phyloP scores from a whole-genome alignment of 192 early-diverging fungal genomes.

The Coemansia sp. region DNA sequence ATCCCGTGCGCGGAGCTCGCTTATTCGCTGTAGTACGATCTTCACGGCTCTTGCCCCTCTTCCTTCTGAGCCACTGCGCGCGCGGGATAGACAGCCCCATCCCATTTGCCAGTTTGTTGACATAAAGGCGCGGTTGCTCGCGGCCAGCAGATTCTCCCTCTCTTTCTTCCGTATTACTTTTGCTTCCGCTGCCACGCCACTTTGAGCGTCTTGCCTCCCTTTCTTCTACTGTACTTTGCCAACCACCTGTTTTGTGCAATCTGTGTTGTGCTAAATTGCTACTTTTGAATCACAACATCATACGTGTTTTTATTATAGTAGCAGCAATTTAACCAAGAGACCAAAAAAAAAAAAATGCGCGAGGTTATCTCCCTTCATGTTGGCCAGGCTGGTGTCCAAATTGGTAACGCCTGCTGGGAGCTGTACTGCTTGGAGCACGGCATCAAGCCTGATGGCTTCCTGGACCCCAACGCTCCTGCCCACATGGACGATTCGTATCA shows the following conservation, averaged over 20 bases:
- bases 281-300: not conserved
- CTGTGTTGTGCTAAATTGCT: constrained; percentile 7
- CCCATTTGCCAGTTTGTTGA: constrained; percentile 28
- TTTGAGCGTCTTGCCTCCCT: not conserved
- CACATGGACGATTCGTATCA: constrained; percentile 86
- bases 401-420: constrained; percentile 99
- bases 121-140: constrained; percentile 9
- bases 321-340: constrained; percentile 11
- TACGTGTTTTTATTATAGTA: constrained; percentile 12
- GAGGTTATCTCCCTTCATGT: constrained; percentile 78
- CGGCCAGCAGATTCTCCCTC: not conserved
- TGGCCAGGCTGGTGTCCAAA: constrained; percentile 98
- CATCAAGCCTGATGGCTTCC: constrained; percentile 88
- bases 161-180: constrained; percentile 5
- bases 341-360: constrained; percentile 64
- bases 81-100: constrained; percentile 1
- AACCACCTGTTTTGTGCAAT: constrained; percentile 6
- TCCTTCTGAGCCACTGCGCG: constrained; percentile 5
- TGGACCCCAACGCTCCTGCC: constrained; percentile 27
- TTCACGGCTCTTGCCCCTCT: constrained; percentile 10
- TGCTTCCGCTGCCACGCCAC: not conserved
- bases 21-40: constrained; percentile 8
- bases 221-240: constrained; percentile 8
- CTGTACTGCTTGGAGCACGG: constrained; percentile 96
- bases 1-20: constrained; percentile 1